These are phyloP conservation scores for Brassica balearica DNA, from an alignment of 441 rosid species.

Conservation along the genomic window DNA sequence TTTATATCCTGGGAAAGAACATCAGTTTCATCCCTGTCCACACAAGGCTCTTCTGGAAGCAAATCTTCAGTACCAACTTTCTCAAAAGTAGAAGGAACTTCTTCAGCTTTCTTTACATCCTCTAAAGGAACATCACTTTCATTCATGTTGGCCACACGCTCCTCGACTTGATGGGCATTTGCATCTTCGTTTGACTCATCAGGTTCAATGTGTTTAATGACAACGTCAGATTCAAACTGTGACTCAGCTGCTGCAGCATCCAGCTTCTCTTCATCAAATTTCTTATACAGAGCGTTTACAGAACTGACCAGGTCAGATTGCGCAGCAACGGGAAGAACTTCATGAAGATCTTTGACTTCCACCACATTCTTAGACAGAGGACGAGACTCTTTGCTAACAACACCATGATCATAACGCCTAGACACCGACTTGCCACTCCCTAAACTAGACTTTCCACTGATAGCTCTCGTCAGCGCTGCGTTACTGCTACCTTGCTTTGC, in stretches of 20 bases:
- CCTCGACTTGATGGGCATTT: constrained; percentile 47
- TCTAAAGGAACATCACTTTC: constrained; percentile 40
- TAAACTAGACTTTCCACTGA: constrained; percentile 43
- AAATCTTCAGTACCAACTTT: no score
- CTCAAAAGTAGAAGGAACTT: constrained; percentile 12
- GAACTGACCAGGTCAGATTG: constrained; percentile 57
- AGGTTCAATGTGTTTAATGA: constrained; percentile 48
- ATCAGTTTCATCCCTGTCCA: no score
- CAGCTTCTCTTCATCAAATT: constrained; percentile 62
- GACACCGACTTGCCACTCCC: constrained; percentile 49
- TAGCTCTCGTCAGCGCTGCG: constrained; percentile 44
- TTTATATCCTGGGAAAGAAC: no score
- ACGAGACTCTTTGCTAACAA: constrained; percentile 43
- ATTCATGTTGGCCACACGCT: constrained; percentile 52
- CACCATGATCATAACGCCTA: constrained; percentile 53
- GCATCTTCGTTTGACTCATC: constrained; percentile 49
- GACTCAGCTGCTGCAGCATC: constrained; percentile 44
- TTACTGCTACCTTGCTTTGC: constrained; percentile 44
- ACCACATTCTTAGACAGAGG: constrained; percentile 49
- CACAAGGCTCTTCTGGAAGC: no score
- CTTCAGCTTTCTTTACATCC: constrained; percentile 12
- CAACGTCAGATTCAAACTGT: constrained; percentile 50
- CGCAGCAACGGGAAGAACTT: constrained; percentile 58
- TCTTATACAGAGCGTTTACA: constrained; percentile 50
- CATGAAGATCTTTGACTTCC: constrained; percentile 79